phyloP scores from a whole-genome alignment of 176 grass and related monocot genomes.

The Zea luxurians region DNA sequence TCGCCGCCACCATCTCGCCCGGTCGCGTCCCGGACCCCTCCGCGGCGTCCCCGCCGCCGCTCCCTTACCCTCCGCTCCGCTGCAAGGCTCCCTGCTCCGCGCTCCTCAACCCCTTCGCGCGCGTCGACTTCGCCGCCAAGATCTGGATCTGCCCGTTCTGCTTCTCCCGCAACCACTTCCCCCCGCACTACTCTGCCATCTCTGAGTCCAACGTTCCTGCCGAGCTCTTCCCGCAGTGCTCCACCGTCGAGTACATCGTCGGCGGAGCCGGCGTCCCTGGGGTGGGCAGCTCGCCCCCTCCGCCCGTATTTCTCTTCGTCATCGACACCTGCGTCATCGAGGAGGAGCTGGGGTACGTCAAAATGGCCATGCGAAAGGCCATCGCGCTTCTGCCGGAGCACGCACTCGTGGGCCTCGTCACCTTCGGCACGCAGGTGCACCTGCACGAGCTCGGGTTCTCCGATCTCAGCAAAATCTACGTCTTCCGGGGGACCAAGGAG shows the following conservation, averaged over 20 bases:
- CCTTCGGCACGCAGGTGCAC: constrained; percentile 94
- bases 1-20: constrained; percentile 68
- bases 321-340: constrained; percentile 96
- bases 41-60: constrained; percentile 49
- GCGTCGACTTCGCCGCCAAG: constrained; percentile 91
- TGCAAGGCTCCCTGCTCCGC: constrained; percentile 89
- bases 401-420: constrained; percentile 84
- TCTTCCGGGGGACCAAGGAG: constrained; percentile 93
- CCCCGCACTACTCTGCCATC: constrained; percentile 82
- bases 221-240: constrained; percentile 84
- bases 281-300: constrained; percentile 36
- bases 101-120: constrained; percentile 83
- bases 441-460: constrained; percentile 88
- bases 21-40: constrained; percentile 54
- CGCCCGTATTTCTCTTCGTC: constrained; percentile 92
- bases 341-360: constrained; percentile 86
- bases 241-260: constrained; percentile 80
- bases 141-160: constrained; percentile 99
- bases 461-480: constrained; percentile 29
- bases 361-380: constrained; percentile 80
- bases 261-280: constrained; percentile 38
- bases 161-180: constrained; percentile 94
- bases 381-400: constrained; percentile 79
- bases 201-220: constrained; percentile 80
- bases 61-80: constrained; percentile 80